phyloP scores from a whole-genome alignment of 371 early-diverging fungal species.

The Massospora cicadina region DNA sequence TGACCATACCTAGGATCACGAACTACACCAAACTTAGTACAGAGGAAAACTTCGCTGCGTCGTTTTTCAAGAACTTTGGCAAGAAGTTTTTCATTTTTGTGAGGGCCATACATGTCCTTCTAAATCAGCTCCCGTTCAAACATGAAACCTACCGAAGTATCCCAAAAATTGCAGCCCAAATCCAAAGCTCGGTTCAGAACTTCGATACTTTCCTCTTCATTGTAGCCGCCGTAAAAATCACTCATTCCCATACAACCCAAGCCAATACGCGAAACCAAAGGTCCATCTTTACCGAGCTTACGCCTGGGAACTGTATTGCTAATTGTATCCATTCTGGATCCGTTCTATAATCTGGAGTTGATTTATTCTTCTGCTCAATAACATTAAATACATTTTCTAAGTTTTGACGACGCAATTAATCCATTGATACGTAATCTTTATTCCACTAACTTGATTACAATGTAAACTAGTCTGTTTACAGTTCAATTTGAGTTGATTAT shows the following conservation, averaged over 20 bases:
- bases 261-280: background rate
- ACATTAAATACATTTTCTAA: no score
- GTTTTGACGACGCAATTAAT: no score
- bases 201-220: conserved; percentile 11
- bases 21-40: conserved; percentile 5
- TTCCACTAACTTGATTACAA: no score
- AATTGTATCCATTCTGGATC: background rate
- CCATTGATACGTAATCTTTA: no score
- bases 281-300: conserved; percentile 6
- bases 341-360: background rate
- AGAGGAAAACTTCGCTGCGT: conserved; percentile 7
- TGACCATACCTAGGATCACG: no score
- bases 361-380: no score
- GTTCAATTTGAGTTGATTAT: no score
- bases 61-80: conserved; percentile 3
- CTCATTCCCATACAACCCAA: conserved; percentile 12
- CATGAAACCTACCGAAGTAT: conserved; percentile 13
- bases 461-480: no score
- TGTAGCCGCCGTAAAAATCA: conserved; percentile 11
- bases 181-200: conserved; percentile 9
- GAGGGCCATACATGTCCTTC: conserved; percentile 7
- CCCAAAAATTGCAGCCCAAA: conserved; percentile 16
- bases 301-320: background rate
- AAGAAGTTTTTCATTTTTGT: background rate
- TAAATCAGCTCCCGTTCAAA: background rate